These are phyloP conservation scores for Cordia subcordata DNA, from an alignment of 257 asterid genomes.

Conservation along the genomic window DNA sequence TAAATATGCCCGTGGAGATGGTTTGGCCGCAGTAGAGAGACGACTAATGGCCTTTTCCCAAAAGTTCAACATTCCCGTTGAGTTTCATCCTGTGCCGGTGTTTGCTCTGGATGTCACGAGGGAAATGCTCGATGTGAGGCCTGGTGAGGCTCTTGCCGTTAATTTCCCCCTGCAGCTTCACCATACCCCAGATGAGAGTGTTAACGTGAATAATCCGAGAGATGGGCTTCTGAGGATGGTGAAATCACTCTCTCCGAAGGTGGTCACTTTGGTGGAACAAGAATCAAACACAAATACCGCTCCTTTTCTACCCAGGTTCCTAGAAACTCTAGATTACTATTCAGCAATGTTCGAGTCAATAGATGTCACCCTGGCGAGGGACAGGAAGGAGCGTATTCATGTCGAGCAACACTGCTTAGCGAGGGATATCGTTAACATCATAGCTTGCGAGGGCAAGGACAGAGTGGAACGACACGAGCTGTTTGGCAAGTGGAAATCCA, in stretches of 20 bases:
- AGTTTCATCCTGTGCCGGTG: slow-evolving; percentile 78
- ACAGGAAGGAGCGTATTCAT: slow-evolving; percentile 69
- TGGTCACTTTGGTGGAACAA: slow-evolving; percentile 84
- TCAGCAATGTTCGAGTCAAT: slow-evolving; percentile 83
- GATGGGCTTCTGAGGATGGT: slow-evolving; percentile 81
- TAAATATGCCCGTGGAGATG: slow-evolving; percentile 74
- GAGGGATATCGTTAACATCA: slow-evolving; percentile 81
- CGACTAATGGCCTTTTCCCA: slow-evolving; percentile 56
- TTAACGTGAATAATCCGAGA: slow-evolving; percentile 75
- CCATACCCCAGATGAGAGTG: slow-evolving; percentile 92
- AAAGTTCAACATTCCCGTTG: slow-evolving; percentile 64
- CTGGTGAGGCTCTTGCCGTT: slow-evolving; percentile 79
- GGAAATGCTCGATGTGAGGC: slow-evolving; percentile 68
- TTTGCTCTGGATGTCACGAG: slow-evolving; percentile 53
- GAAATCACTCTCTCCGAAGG: slow-evolving; percentile 61
- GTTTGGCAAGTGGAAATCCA: slow-evolving; percentile 77
- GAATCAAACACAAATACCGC: slow-evolving; percentile 91
- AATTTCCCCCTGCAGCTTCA: slow-evolving; percentile 88
- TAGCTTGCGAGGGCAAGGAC: slow-evolving; percentile 91
- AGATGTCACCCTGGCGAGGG: slow-evolving; percentile 67
- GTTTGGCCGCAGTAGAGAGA: slow-evolving; percentile 45
- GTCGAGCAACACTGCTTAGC: slow-evolving; percentile 93
- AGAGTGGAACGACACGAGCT: slow-evolving; percentile 91
- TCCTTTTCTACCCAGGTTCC: slow-evolving; percentile 64
- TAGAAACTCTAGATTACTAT: slow-evolving; percentile 68